Evolutionary conservation across 2,329 filamentous ascomycete species (phyloP).

Genomic region (Diplodia scrobiculata): DNA sequence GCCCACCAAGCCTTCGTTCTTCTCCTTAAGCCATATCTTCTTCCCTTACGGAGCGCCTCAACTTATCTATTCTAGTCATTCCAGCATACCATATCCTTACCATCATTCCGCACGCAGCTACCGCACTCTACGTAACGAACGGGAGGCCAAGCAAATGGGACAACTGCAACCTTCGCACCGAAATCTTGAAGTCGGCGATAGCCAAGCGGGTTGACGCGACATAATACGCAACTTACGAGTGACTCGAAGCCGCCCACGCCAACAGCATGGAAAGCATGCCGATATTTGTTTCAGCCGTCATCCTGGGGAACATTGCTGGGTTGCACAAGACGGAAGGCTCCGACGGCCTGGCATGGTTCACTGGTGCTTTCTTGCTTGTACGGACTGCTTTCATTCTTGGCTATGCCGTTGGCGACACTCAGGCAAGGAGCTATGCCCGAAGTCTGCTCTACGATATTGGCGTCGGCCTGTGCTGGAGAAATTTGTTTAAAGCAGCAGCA

Average conservation of each 20-base stretch:
- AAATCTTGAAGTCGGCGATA: constrained; percentile 41
- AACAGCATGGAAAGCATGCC: constrained; percentile 54
- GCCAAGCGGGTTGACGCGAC: constrained; percentile 44
- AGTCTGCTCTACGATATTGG: constrained; percentile 39
- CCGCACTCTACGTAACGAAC: constrained; percentile 43
- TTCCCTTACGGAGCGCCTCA: constrained; percentile 35
- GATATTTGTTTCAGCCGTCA: constrained; percentile 49
- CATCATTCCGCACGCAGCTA: constrained; percentile 47
- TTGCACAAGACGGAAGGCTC: constrained; percentile 35
- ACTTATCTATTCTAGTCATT: constrained; percentile 50
- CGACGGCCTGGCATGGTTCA: constrained; percentile 43
- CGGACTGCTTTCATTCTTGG: constrained; percentile 41
- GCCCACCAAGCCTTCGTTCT: constrained; percentile 31
- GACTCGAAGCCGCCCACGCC: constrained; percentile 50
- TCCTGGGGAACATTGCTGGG: constrained; percentile 49
- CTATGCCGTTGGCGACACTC: constrained; percentile 41
- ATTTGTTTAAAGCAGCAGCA: constrained; percentile 39
- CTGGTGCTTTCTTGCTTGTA: constrained; percentile 42
- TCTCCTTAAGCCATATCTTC: neutral
- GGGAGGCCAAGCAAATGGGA: constrained; percentile 45
- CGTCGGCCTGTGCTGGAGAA: constrained; percentile 37
- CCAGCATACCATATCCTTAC: constrained; percentile 50
- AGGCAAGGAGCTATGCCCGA: constrained; percentile 34
- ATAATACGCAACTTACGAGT: constrained; percentile 49
- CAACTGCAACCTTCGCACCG: constrained; percentile 10